A percentile compares a stretch with the other conserved stretches of the same genome.
Conservation (phyloP, 441 rosid species). For the Isatis lusitanica region DNA sequence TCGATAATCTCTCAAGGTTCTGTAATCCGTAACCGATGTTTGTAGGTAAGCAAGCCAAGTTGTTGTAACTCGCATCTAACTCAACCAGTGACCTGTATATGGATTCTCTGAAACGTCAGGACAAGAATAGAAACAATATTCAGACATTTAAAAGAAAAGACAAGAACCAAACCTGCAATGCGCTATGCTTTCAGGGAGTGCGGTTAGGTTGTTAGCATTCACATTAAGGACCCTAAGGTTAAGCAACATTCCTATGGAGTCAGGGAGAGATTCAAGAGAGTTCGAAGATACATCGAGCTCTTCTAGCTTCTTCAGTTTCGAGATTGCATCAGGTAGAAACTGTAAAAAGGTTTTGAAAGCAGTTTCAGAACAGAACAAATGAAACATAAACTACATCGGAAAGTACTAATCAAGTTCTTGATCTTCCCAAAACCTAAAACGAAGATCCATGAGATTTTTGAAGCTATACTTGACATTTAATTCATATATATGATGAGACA, state of each 20-base stretch:
- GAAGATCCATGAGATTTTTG: not conserved
- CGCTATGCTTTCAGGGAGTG: conserved; percentile 65
- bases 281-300: conserved; percentile 60
- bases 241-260: conserved; percentile 54
- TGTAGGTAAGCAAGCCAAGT: conserved; percentile 46
- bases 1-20: conserved; percentile 52
- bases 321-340: conserved; percentile 64
- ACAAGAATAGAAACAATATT: conserved; percentile 3
- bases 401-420: not conserved
- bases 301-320: conserved; percentile 53
- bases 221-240: conserved; percentile 55
- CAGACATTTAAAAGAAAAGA: not conserved
- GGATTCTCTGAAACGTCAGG: not conserved
- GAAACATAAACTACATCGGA: not conserved
- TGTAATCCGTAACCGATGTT: conserved; percentile 60
- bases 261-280: conserved; percentile 50
- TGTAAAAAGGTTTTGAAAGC: conserved; percentile 23
- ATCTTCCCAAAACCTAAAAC: not conserved
- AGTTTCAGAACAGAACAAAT: not conserved
- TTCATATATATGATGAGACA: not conserved
- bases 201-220: conserved; percentile 47
- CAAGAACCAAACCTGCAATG: conserved; percentile 51
- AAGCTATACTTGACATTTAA: not conserved
- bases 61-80: conserved; percentile 68
- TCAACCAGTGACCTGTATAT: conserved; percentile 52